A percentile compares a stretch with the other conserved stretches of the same genome.
Evolutionary conservation across 306 rosid genomes (phyloP).

Genomic region (Quercus mongolica): DNA sequence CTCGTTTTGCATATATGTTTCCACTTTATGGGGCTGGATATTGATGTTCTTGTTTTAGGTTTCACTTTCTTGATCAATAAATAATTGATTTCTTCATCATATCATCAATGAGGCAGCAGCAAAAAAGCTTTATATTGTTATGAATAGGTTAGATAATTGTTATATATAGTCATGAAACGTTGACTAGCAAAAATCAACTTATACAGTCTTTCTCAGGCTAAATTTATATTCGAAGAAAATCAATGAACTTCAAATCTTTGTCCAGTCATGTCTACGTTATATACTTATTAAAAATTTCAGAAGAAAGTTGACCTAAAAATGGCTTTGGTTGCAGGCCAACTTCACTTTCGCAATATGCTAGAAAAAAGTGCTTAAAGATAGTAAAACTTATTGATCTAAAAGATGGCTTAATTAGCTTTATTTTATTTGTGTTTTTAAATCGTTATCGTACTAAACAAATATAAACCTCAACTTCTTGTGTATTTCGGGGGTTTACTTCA

Average conservation of each 20-base stretch:
- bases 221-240: neutral
- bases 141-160: neutral
- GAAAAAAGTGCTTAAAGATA: neutral
- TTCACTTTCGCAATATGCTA: neutral
- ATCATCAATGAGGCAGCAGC: neutral
- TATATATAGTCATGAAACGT: neutral
- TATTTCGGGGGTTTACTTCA: too few relatives aligned
- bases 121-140: neutral
- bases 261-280: neutral
- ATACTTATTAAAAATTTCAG: neutral
- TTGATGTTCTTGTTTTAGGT: neutral
- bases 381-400: neutral
- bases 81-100: neutral
- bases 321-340: neutral
- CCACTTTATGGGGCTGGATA: neutral
- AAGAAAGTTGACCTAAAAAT: neutral
- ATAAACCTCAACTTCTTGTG: neutral
- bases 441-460: neutral
- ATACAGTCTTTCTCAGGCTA: neutral
- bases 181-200: neutral
- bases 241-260: neutral
- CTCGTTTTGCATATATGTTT: too few relatives aligned
- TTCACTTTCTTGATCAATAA: neutral
- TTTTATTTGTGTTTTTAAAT: neutral
- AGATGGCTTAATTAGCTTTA: too few relatives aligned